Evolutionary conservation across 2,329 filamentous ascomycete genomes (phyloP).

Genomic region (Herpotrichia juniperi): DNA sequence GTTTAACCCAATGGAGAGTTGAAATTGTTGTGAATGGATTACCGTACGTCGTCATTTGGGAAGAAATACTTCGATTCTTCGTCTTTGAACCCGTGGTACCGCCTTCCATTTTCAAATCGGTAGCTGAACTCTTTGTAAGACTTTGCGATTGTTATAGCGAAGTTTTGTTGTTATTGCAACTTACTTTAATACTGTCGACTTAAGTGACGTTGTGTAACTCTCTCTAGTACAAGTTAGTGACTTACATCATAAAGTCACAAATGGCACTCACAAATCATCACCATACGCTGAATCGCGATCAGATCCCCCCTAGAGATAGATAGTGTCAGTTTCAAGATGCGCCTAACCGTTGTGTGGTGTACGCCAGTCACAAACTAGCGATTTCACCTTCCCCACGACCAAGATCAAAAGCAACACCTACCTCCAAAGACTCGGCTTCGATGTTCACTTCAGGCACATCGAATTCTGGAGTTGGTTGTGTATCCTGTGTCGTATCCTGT

Average conservation of each 20-base stretch:
- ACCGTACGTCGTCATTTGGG: conserved; percentile 31
- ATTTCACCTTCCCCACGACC: too few relatives aligned
- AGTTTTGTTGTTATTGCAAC: too few relatives aligned
- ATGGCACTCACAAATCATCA: conserved; percentile 23
- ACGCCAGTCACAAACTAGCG: too few relatives aligned
- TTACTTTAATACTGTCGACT: conserved; percentile 27
- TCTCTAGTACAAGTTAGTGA: conserved; percentile 16
- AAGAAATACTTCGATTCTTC: conserved; percentile 26
- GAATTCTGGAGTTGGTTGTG: background rate
- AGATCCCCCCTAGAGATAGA: conserved; percentile 1
- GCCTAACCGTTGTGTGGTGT: too few relatives aligned
- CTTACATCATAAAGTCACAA: background rate
- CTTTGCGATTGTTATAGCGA: too few relatives aligned
- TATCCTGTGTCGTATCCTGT: background rate
- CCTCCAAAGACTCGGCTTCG: conserved; percentile 9
- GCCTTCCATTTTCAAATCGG: conserved; percentile 29
- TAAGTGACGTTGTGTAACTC: conserved; percentile 32
- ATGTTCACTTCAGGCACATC: conserved; percentile 8
- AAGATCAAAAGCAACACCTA: background rate
- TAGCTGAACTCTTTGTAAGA: conserved; percentile 17
- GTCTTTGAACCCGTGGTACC: conserved; percentile 31
- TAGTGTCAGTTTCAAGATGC: conserved; percentile 3
- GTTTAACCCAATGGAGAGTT: background rate
- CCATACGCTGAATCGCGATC: conserved; percentile 25
- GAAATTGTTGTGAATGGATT: background rate